These are phyloP conservation scores for Aspergillus affinis DNA, from an alignment of 495 filamentous ascomycete species.

Conservation along the genomic window DNA sequence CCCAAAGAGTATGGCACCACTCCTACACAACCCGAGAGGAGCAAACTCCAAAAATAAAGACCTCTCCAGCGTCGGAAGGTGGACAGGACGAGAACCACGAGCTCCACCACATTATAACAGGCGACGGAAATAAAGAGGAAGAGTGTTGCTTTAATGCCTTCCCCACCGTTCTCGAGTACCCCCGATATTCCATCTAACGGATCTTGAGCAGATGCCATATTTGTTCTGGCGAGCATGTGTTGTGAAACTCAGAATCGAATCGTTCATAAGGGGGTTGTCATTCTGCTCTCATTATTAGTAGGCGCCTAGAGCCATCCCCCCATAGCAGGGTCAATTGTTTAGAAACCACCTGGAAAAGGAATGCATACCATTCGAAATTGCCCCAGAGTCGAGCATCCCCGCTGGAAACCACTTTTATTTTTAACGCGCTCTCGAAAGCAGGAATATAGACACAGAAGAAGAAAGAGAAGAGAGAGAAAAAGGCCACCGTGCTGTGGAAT, in stretches of 20 bases:
- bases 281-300: not conserved
- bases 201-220: conserved; percentile 21
- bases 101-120: conserved; percentile 52
- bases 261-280: not conserved
- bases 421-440: not conserved
- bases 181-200: conserved; percentile 40
- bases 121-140: conserved; percentile 48
- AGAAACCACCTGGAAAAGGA: not conserved
- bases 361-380: not conserved
- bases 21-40: conserved; percentile 43
- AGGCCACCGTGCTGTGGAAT: not conserved
- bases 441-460: no score
- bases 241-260: not conserved
- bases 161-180: conserved; percentile 23
- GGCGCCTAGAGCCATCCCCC: not conserved
- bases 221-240: not conserved
- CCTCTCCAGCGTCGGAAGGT: conserved; percentile 54
- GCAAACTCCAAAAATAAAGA: conserved; percentile 55
- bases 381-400: not conserved
- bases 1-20: conserved; percentile 52
- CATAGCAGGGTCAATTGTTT: not conserved
- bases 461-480: not conserved
- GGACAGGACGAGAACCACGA: conserved; percentile 48
- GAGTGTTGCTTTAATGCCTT: conserved; percentile 34
- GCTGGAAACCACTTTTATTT: not conserved